phyloP scores from a whole-genome alignment of 306 rosid species.

The Medicago truncatula region MtrunA17r5.0-ANR NC_053044.1:32321501-32322000 shows the following conservation, averaged over 20 bases:
- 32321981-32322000: not conserved
- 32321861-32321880: too few species aligned
- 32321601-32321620: slow-evolving; percentile 63
- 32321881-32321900: too few species aligned
- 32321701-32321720: slow-evolving; percentile 46
- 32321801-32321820: not conserved
- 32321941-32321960: too few species aligned
- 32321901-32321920: too few species aligned
- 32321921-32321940: too few species aligned
- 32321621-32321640: slow-evolving; percentile 47
- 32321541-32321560: slow-evolving; percentile 46
- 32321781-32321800: not conserved
- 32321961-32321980: too few species aligned
- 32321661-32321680: slow-evolving; percentile 79
- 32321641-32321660: slow-evolving; percentile 67
- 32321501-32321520: slow-evolving; percentile 39
- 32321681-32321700: slow-evolving; percentile 79
- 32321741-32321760: not conserved
- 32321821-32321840: not conserved
- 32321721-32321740: not conserved
- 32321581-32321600: slow-evolving; percentile 62
- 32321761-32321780: not conserved
- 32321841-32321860: too few species aligned
- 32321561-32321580: slow-evolving; percentile 67
- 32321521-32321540: slow-evolving; percentile 57